Percentiles rank a stretch among this genome's conserved stretches.
Evolutionary conservation across 495 filamentous ascomycete genomes (phyloP).

Genomic region (Pyrenula aspistea): DNA sequence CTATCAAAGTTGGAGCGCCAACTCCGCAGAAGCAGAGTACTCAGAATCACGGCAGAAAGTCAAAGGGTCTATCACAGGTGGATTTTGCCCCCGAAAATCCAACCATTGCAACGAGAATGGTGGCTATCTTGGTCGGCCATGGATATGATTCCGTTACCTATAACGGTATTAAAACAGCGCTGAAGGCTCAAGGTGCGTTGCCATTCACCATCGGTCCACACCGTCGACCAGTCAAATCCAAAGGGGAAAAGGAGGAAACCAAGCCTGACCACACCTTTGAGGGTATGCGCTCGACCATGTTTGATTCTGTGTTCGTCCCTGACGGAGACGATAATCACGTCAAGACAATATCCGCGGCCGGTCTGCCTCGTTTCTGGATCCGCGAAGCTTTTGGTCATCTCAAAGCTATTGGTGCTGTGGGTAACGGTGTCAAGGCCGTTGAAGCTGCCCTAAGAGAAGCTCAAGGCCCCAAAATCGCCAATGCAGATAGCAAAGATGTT

Average conservation of each 20-base stretch:
- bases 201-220: conserved; percentile 60
- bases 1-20: conserved; percentile 55
- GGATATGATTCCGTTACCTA: conserved; percentile 63
- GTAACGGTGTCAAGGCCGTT: conserved; percentile 58
- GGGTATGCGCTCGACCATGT: conserved; percentile 73
- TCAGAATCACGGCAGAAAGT: conserved; percentile 54
- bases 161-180: conserved; percentile 46
- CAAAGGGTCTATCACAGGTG: conserved; percentile 53
- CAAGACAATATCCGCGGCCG: conserved; percentile 50
- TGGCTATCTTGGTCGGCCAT: conserved; percentile 73
- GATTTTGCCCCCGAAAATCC: conserved; percentile 51
- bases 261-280: conserved; percentile 71
- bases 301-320: conserved; percentile 73
- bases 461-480: conserved; percentile 36
- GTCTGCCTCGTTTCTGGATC: conserved; percentile 72
- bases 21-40: conserved; percentile 35
- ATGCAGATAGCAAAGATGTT: conserved; percentile 29
- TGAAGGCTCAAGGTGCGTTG: conserved; percentile 50
- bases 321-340: conserved; percentile 61
- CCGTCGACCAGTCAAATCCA: conserved; percentile 46
- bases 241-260: conserved; percentile 27
- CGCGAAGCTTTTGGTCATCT: conserved; percentile 73
- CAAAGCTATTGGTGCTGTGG: conserved; percentile 64
- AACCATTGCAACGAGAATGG: conserved; percentile 57
- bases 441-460: conserved; percentile 40